Evolutionary conservation across 768 basidiomycete genomes (phyloP), one percentile per base, ranked within the genome.

Genomic region (Termitomyces sp.): DNA sequence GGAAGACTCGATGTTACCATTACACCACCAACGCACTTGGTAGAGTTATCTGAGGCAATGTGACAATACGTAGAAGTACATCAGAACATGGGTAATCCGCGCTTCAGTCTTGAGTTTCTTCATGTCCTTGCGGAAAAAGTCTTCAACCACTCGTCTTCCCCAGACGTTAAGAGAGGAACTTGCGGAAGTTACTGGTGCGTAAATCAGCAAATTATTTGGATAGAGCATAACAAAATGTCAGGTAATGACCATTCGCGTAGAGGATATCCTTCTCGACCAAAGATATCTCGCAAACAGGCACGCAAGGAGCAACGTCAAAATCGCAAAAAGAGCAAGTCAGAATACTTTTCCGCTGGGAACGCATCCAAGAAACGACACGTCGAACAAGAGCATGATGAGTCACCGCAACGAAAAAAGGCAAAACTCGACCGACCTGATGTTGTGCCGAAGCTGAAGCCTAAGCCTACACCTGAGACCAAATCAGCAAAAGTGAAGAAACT

Each of bases 1-100:
- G 86, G 86, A 88, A 87, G 85, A 86, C 84, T 83, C 84, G 85
- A 88, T 87, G 86, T 87, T 87, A 87, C 86, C 86, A 80, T 73
- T 87, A 87, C 85, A 86, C 85, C 83, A 87, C 73, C 74, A 74
- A 74, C 73, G 73, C 73, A 31, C 62, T 54, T 33, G 12, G 4
- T 3, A 8, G 6, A 0, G 0, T 5, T 6, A 0, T 38, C 5
- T 17, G 1, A 6, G 17, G 14, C 6, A 5, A 2, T 6, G 0
- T 2, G 1, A 38, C 15, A 17, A 6, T 1, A 17, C 37, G 1
- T 6, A n/a, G 5, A 41, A 0, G 3, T 10, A 14, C 11, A 14
- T 35, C 35, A 35, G 35, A 33, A 10, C 12, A 35, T 3, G 0
- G 12, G 5, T 3, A 19, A 21, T 11, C 19, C 19, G 19, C 5